Evolutionary conservation across 345 rosid genomes (phyloP).

Genomic region (Ceriops tagal): DNA sequence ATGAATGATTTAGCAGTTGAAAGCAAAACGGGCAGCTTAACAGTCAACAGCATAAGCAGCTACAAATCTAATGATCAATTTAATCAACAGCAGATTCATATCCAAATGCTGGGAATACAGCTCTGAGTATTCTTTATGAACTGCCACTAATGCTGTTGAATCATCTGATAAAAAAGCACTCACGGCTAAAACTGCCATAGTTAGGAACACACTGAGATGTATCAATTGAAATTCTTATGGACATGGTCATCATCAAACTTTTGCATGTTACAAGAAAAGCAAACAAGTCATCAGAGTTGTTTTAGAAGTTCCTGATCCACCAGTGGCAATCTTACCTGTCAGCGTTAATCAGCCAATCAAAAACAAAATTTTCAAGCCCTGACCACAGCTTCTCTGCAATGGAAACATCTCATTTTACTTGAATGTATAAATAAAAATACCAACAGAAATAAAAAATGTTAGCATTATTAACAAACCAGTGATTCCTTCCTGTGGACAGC

Average conservation of each 20-base stretch:
- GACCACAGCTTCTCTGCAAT: conserved; percentile 96
- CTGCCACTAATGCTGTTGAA: background rate
- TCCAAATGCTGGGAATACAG: background rate
- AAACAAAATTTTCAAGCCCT: conserved; percentile 97
- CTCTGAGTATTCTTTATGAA: no score
- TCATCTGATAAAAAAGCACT: conserved; percentile 1
- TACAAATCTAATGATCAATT: conserved; percentile 2
- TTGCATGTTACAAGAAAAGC: conserved; percentile 4
- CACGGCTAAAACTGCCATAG: conserved; percentile 1
- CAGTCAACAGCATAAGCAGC: background rate
- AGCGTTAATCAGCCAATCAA: conserved; percentile 97
- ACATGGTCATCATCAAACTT: no score
- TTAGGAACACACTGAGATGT: background rate
- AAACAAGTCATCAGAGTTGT: conserved; percentile 11
- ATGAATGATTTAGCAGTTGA: background rate
- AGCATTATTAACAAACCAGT: conserved; percentile 59
- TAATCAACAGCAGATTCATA: conserved; percentile 7
- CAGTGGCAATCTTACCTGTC: conserved; percentile 59
- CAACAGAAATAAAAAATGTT: conserved; percentile 17
- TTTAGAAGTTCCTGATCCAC: conserved; percentile 19
- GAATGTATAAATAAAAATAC: conserved; percentile 16
- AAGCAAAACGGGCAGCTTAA: no score
- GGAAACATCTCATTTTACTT: conserved; percentile 19
- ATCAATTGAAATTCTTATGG: background rate
- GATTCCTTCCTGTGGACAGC: conserved; percentile 98